Conservation (phyloP, 2,329 filamentous ascomycete genomes). For the Monilinia polystroma region DNA sequence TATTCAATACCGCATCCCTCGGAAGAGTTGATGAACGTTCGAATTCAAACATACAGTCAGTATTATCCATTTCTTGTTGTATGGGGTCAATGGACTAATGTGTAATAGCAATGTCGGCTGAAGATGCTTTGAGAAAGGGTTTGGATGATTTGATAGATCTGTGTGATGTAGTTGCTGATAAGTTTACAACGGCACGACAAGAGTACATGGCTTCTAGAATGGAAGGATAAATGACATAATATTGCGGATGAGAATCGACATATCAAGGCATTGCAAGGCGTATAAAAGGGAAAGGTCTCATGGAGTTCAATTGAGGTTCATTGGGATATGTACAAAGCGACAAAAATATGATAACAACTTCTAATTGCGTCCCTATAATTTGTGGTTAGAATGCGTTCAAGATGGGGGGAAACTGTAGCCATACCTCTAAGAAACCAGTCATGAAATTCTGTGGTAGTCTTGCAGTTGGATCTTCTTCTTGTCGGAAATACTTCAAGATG, state of each 20-base stretch:
- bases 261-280: slow-evolving; percentile 36
- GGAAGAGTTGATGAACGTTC: slow-evolving; percentile 92
- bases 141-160: slow-evolving; percentile 84
- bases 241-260: slow-evolving; percentile 16
- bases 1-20: slow-evolving; percentile 98
- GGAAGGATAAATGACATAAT: slow-evolving; percentile 22
- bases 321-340: slow-evolving; percentile 41
- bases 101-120: slow-evolving; percentile 70
- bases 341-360: slow-evolving; percentile 28
- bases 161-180: slow-evolving; percentile 90
- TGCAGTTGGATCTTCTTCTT: slow-evolving; percentile 74
- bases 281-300: slow-evolving; percentile 29
- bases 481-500: slow-evolving; percentile 94
- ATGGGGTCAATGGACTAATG: slow-evolving; percentile 25
- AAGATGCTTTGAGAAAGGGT: slow-evolving; percentile 86
- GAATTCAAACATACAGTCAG: slow-evolving; percentile 95
- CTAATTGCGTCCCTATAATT: slow-evolving; percentile 39
- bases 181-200: slow-evolving; percentile 71
- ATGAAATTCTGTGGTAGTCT: slow-evolving; percentile 88
- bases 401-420: slow-evolving; percentile 63
- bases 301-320: slow-evolving; percentile 33
- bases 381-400: slow-evolving; percentile 63
- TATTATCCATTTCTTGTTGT: slow-evolving; percentile 24
- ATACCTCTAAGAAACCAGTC: slow-evolving; percentile 84
- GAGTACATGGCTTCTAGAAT: slow-evolving; percentile 39